Base-by-base conservation (phyloP, 257 asterid species). In the Salvia rosmarinus region DNA sequence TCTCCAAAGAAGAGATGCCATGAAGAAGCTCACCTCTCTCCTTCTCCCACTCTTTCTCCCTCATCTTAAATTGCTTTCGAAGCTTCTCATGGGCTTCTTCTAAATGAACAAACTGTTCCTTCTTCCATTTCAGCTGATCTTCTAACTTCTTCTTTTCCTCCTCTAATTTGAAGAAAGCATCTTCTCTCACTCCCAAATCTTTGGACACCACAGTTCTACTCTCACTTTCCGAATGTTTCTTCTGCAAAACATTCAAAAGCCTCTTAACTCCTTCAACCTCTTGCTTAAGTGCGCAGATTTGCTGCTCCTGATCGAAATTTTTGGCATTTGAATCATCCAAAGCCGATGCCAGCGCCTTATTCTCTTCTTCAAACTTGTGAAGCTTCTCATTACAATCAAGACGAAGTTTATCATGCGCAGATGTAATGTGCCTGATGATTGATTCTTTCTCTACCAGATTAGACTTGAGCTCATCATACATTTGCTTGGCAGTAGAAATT, bases 51-150 rank as follows among this genome's bases (percentile, higher is more conserved):
- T 88, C 96, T 75, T 87, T 88, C 64, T 86, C 95, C 77, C 72
- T 88, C 67, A 17, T 81, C 52, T 57, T 86, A 17, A 83, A 77
- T 56, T 87, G 76, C 74, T 67, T 77, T 8, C 75, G 77, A 71
- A 90, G 89, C 82, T 86, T 87, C 64, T 82, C 75, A 71, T 92
- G 88, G 75, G 97, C 97, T 78, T 90, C 96, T 76, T 88, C 85
- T 74, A 92, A 76, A 78, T 87, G 98, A 73, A 73, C 69, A 68
- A 92, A 92, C 78, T 89, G 97, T 73, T 92, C 98, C 75, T 82
- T 92, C 85, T 88, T 90, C 97, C 96, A 90, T 75, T 92, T 90
- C 79, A 92, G 85, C 82, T 86, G 90, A 73, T 87, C 86, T 74
- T 86, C 85, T 23, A 79, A 65, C 80, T 81, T 90, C 74, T 60